phyloP scores from a whole-genome alignment of 805 yeast genomes.

The Scheffersomyces lignosus region DNA sequence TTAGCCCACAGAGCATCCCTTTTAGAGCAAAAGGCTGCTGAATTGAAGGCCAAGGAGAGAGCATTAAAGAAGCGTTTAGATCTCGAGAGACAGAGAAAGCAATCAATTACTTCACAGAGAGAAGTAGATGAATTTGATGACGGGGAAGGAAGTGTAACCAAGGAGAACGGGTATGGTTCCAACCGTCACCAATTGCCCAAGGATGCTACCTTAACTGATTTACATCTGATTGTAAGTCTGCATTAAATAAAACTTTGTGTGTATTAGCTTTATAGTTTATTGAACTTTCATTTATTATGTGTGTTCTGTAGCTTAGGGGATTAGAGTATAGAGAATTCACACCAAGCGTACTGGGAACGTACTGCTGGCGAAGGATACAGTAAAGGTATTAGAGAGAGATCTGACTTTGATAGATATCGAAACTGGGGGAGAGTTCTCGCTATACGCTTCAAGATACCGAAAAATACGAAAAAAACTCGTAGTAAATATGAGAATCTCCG shows the following conservation, averaged over 20 bases:
- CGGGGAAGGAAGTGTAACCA: conserved; percentile 2
- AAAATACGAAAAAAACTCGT: not conserved
- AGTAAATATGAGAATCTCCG: not conserved
- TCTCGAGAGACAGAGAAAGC: conserved; percentile 17
- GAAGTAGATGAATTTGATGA: conserved; percentile 1
- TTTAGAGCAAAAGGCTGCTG: conserved; percentile 72
- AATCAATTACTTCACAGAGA: not conserved
- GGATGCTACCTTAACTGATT: conserved; percentile 56
- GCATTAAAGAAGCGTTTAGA: conserved; percentile 45
- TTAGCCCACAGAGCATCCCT: conserved; percentile 73
- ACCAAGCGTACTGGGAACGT: too few species aligned
- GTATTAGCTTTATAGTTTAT: too few species aligned
- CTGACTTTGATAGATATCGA: too few species aligned
- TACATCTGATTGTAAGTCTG: conserved; percentile 37
- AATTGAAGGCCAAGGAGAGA: conserved; percentile 65
- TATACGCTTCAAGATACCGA: too few species aligned
- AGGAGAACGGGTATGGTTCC: conserved; percentile 1
- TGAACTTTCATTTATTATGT: too few species aligned
- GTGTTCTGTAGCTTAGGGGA: too few species aligned
- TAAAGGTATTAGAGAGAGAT: too few species aligned
- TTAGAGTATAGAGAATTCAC: too few species aligned
- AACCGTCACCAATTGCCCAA: too few species aligned
- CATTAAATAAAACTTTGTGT: not conserved
- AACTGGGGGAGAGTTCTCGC: too few species aligned
- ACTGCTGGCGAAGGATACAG: too few species aligned